Evolutionary conservation across 192 early-diverging fungal genomes (phyloP), one percentile per base, ranked within the genome.

Genomic region (Linnemannia zychae): DNA sequence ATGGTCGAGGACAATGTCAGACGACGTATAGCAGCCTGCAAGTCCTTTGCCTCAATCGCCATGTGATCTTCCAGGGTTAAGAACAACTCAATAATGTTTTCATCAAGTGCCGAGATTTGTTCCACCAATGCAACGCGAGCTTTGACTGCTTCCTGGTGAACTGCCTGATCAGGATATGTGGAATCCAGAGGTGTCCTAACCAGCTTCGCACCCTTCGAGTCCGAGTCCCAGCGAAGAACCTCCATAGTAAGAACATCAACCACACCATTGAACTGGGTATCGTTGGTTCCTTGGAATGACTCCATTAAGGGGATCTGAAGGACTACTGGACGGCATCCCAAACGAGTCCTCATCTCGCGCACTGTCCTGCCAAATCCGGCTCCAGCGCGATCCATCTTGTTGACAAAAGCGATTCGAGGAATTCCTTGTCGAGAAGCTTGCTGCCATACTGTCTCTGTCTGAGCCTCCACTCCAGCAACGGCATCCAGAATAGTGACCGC

Each of bases 381-480:
- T 6, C 97, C 98, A 6, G 90, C 88, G 4, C 98, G 89, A 80
- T 99, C 98, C 95, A 99, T 95, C 79, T 99, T 99, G 90, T 99
- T 99, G n/a, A 98, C 92, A 91, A 96, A 97, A 1, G 94, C 92
- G 22, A 99, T 89, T 0, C 97, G 92, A 3, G 98, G 97, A 1
- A 98, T 91, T 0, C 84, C 77, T 75, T 98, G 97, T 17, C 94
- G 87, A 74, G 93, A 91, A 67, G 97, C 96, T 85, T 99, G 98
- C 31, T 86, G 71, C 97, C 97, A 98, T 37, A 98, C 98, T 0
- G 94, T 97, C 81, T 96, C 94, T n/a, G 98, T 99, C 86, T 99
- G 98, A 11, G 98, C 98, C 80, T 99, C 97, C 7, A 99, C 98
- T 5, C 98, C 98, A 0, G 97, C 94, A 9, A 99, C 98, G 0